Evolutionary conservation across 345 rosid species (phyloP).

Genomic region (Bruguiera parviflora): DNA sequence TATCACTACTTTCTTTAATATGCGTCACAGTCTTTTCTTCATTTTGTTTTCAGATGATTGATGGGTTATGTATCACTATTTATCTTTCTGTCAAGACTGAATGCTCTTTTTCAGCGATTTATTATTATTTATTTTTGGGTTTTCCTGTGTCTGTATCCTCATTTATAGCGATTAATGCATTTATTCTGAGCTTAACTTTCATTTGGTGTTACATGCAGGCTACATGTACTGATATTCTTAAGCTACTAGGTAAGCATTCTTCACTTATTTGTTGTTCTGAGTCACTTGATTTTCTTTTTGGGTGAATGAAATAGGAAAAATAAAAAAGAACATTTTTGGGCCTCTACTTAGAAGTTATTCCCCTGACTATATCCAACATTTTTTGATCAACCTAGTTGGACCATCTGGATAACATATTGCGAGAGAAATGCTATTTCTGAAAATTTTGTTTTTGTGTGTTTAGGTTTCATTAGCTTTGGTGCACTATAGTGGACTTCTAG

Average conservation of each 20-base stretch:
- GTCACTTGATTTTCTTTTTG: not conserved
- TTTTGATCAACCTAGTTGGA: no score
- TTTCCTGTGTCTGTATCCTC: not conserved
- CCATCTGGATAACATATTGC: no score
- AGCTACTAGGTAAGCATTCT: constrained; percentile 61
- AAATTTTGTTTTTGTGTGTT: no score
- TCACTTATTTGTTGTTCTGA: constrained; percentile 4
- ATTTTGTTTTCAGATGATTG: not conserved
- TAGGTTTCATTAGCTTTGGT: no score
- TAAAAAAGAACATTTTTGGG: not conserved
- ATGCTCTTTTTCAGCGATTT: no score
- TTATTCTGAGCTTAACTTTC: constrained; percentile 12
- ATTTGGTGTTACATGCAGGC: constrained; percentile 55
- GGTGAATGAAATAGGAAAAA: not conserved
- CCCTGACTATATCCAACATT: no score
- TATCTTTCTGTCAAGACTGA: no score
- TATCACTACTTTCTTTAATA: not conserved
- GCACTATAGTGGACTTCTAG: no score
- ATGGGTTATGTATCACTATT: no score
- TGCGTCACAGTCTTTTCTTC: no score
- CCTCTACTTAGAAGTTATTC: no score
- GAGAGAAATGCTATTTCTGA: no score
- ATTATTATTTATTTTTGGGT: not conserved
- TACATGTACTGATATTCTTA: constrained; percentile 85
- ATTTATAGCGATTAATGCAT: not conserved